These are phyloP conservation scores for Trypanosoma cruzi DNA, from an alignment of 208 protist species.

Conservation along the genomic window DNA sequence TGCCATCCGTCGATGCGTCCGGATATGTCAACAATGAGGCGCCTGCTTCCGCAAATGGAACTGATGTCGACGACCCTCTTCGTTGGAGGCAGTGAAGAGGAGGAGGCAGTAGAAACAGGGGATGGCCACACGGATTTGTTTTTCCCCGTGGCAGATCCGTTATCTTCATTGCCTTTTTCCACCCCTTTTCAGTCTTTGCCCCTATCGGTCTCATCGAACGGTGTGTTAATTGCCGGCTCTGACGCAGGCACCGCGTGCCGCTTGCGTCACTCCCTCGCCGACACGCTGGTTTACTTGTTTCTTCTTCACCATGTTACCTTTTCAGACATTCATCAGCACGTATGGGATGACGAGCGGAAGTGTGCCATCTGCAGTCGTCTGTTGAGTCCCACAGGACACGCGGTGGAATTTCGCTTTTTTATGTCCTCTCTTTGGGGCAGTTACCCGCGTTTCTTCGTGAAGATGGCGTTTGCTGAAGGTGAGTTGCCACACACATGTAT, in stretches of 20 bases:
- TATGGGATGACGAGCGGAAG: constrained; percentile 53
- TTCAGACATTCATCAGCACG: constrained; percentile 47
- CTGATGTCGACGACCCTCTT: neutral
- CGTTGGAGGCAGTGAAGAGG: neutral
- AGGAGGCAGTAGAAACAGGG: neutral
- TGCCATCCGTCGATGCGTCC: constrained; percentile 3
- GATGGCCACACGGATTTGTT: constrained; percentile 1
- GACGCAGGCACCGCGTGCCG: neutral
- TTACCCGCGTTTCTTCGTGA: constrained; percentile 65
- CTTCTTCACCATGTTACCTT: constrained; percentile 66
- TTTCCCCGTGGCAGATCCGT: constrained; percentile 5
- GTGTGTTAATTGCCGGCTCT: neutral
- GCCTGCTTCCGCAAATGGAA: constrained; percentile 4
- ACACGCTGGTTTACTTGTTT: constrained; percentile 59
- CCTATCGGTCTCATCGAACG: neutral
- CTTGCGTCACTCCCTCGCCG: constrained; percentile 31
- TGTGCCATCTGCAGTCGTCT: constrained; percentile 63
- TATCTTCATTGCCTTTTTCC: neutral
- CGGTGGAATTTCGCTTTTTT: constrained; percentile 73
- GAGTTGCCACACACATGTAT: constrained; percentile 49
- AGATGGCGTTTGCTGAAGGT: constrained; percentile 53
- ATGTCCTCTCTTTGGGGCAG: constrained; percentile 36
- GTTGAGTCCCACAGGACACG: constrained; percentile 56
- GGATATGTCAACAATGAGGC: neutral
- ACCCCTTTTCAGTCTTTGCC: constrained; percentile 7